A percentile compares a stretch with the other conserved stretches of the same genome.
Conservation (phyloP, 2,329 filamentous ascomycete genomes). For the Whalleya microplaca region DNA sequence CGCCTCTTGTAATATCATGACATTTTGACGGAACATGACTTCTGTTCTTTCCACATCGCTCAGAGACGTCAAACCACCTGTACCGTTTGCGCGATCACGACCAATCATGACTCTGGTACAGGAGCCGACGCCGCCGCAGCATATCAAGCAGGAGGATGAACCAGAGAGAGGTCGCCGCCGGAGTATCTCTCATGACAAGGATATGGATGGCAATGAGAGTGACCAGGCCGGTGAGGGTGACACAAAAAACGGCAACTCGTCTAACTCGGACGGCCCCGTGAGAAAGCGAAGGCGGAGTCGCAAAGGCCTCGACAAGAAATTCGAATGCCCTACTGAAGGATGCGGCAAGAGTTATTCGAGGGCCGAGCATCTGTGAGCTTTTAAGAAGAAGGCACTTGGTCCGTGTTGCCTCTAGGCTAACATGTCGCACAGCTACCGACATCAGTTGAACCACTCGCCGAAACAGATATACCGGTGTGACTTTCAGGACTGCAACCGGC, state of each 20-base stretch:
- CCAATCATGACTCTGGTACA: slow-evolving; percentile 48
- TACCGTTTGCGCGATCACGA: slow-evolving; percentile 45
- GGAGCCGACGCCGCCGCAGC: slow-evolving; percentile 45
- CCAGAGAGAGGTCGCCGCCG: slow-evolving; percentile 45
- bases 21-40: slow-evolving; percentile 44
- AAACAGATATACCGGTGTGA: slow-evolving; percentile 96
- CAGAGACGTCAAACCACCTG: slow-evolving; percentile 43
- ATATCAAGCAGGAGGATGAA: slow-evolving; percentile 46
- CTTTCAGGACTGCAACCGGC: slow-evolving; percentile 85
- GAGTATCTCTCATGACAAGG: slow-evolving; percentile 48
- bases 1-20: slow-evolving; percentile 29
- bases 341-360: slow-evolving; percentile 97
- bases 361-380: slow-evolving; percentile 83
- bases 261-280: slow-evolving; percentile 56
- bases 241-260: slow-evolving; percentile 51
- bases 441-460: slow-evolving; percentile 93
- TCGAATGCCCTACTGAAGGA: slow-evolving; percentile 80
- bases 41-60: slow-evolving; percentile 45
- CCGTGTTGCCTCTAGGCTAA: slow-evolving; percentile 26
- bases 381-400: background rate
- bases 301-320: slow-evolving; percentile 79
- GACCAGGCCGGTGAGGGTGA: slow-evolving; percentile 46
- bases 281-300: slow-evolving; percentile 71
- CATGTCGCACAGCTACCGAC: slow-evolving; percentile 64
- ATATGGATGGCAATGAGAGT: slow-evolving; percentile 44